Evolutionary conservation across 805 yeast species (phyloP), one percentile per base, ranked within the genome.

Genomic region (Sungouiella blattae): DNA sequence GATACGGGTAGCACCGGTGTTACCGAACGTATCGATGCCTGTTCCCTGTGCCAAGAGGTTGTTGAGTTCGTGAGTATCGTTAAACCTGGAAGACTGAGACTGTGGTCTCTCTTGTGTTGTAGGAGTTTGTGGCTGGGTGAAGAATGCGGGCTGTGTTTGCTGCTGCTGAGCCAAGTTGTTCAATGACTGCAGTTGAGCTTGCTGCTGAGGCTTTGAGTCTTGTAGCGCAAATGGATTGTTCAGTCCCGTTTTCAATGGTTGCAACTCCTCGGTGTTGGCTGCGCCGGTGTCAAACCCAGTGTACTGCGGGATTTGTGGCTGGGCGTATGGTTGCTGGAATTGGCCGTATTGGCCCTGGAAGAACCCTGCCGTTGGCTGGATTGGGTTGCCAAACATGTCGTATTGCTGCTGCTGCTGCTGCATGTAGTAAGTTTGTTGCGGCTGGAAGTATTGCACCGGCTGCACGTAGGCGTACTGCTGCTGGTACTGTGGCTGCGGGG

Each of bases 11-110:
- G 78, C 81, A 36, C 95, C 95, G 12, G 83, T 79, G 60, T 87
- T 87, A 57, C 95, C 95, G 59, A 86, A 93, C 0, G 97, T 89
- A 64, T 89, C 98, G 38, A 87, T 69, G 21, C 96, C 97, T 0
- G 95, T 86, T 18, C 96, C 97, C 28, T 78, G 76, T 9, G 93
- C 87, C 45, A 91, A 67, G 36, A 89, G 69, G 35, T 75, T 73
- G 64, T 88, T 88, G 53, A 91, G 73, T 41, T 85, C 89, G 68
- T 71, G 76, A 62, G 61, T 51, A 32, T 67, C 71, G 42, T 63
- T 60, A 45, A 48, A 64, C 41, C 57, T 58, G 11, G 72, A 65
- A 42, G 48, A 48, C 24, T 43, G 41, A 16, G 32, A 44, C 14
- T 43, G 50, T 17, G 36, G 33, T n/a, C 28, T 41, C 12, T 35